Evolutionary conservation across 352 stramenopile genomes (phyloP).

Genomic region (Phytophthora cactorum): DNA sequence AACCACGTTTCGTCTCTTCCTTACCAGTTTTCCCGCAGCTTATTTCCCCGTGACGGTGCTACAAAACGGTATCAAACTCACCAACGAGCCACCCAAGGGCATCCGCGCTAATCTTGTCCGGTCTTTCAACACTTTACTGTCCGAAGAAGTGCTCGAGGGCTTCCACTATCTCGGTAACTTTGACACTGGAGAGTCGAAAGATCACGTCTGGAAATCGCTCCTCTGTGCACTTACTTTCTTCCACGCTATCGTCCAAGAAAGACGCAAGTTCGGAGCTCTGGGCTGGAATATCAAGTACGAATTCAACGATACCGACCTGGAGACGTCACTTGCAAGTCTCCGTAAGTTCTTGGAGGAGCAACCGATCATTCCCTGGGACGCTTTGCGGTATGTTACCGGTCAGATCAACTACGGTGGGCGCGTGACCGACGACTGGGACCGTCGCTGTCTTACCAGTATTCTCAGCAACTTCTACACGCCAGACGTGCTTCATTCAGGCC

Average conservation of each 20-base stretch:
- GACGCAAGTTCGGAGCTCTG: conserved; percentile 93
- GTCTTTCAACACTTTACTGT: conserved; percentile 90
- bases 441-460: conserved; percentile 93
- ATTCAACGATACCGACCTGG: conserved; percentile 96
- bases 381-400: conserved; percentile 92
- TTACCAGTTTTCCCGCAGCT: conserved; percentile 91
- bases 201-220: conserved; percentile 89
- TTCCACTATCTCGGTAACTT: conserved; percentile 64
- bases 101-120: conserved; percentile 90
- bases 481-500: conserved; percentile 70
- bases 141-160: conserved; percentile 69
- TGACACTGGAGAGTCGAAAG: conserved; percentile 67
- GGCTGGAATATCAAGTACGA: conserved; percentile 97
- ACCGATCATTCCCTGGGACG: conserved; percentile 92
- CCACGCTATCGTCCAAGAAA: conserved; percentile 94
- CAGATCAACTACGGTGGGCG: conserved; percentile 97
- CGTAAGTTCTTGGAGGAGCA: conserved; percentile 93
- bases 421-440: conserved; percentile 97
- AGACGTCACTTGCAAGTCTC: conserved; percentile 92
- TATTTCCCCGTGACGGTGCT: conserved; percentile 95
- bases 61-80: conserved; percentile 94
- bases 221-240: conserved; percentile 93
- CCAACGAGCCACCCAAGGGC: conserved; percentile 93
- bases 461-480: conserved; percentile 93
- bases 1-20: conserved; percentile 90